Percentiles rank a stretch among this genome's conserved stretches.
Evolutionary conservation across 176 grass and related monocot species (phyloP).

Genomic region (Aechmea fasciata): DNA sequence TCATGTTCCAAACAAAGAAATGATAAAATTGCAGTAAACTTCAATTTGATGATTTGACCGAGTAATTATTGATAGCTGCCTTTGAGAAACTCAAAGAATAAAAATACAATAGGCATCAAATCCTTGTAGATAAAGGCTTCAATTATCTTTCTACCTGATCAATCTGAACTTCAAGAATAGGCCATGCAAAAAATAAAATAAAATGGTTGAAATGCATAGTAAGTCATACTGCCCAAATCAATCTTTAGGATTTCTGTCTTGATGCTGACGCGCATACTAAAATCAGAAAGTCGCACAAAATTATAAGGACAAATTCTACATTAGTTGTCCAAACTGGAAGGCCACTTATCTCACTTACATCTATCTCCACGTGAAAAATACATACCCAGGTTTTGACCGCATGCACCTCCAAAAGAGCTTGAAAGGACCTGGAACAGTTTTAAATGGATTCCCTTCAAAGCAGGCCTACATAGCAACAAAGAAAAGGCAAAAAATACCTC

Average conservation of each 20-base stretch:
- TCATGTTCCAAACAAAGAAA: background rate
- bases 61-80: background rate
- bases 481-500: background rate
- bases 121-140: background rate
- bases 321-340: no score
- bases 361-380: background rate
- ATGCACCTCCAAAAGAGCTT: constrained; percentile 89
- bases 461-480: constrained; percentile 43
- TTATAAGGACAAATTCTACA: no score
- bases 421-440: constrained; percentile 83
- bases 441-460: constrained; percentile 96
- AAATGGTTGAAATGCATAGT: no score
- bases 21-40: background rate
- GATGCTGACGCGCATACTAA: no score
- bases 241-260: no score
- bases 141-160: background rate
- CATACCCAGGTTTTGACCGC: constrained; percentile 71
- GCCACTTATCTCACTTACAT: no score
- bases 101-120: background rate
- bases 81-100: background rate
- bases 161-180: no score
- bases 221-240: no score
- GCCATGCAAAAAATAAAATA: no score
- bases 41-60: background rate
- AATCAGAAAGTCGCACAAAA: no score